Evolutionary conservation across 2,329 filamentous ascomycete genomes (phyloP).

Genomic region (Arthrocladium fulminans): DNA sequence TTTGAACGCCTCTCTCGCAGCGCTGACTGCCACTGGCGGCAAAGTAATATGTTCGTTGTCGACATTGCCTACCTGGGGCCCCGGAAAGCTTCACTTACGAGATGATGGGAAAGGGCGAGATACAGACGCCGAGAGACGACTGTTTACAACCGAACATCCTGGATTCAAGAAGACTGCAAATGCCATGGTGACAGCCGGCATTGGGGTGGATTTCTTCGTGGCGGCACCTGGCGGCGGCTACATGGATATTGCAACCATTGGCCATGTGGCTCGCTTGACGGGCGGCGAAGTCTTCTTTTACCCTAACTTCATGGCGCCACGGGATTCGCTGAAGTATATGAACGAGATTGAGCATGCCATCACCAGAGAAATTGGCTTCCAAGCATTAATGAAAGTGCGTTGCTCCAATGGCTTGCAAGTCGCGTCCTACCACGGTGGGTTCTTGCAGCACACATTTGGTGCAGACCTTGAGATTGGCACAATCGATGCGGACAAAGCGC

Average conservation of each 20-base stretch:
- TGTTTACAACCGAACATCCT: conserved; percentile 82
- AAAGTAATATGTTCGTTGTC: conserved; percentile 85
- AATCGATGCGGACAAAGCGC: conserved; percentile 86
- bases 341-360: conserved; percentile 80
- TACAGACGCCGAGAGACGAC: conserved; percentile 83
- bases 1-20: conserved; percentile 73
- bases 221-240: conserved; percentile 84
- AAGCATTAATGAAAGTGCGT: conserved; percentile 94
- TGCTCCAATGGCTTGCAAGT: conserved; percentile 96
- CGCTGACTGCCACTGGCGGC: conserved; percentile 76
- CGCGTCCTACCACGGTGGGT: conserved; percentile 89
- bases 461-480: conserved; percentile 90
- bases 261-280: conserved; percentile 77
- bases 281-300: conserved; percentile 96
- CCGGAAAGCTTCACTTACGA: conserved; percentile 71
- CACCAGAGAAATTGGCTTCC: conserved; percentile 84
- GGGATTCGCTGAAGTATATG: conserved; percentile 75
- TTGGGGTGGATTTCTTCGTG: conserved; percentile 91
- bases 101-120: conserved; percentile 81
- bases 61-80: conserved; percentile 84
- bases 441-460: conserved; percentile 88
- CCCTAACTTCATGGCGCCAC: conserved; percentile 83
- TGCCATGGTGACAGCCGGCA: conserved; percentile 76
- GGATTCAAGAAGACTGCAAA: conserved; percentile 78
- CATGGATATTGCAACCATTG: conserved; percentile 85